Evolutionary conservation across 495 filamentous ascomycete species (phyloP).

Genomic region (Penicillium roqueforti): DNA sequence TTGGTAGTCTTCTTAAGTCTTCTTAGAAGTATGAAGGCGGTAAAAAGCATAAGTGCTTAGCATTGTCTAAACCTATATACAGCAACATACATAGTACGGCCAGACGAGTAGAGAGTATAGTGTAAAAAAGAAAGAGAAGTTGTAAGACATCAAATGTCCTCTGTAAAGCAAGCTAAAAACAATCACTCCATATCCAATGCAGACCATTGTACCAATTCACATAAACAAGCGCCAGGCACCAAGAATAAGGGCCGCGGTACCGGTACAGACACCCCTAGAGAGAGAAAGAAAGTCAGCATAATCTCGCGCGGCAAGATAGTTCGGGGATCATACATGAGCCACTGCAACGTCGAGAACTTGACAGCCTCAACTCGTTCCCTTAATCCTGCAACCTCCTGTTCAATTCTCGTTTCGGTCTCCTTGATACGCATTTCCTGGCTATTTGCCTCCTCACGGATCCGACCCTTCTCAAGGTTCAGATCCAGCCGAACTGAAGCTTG

Average conservation of each 20-base stretch:
- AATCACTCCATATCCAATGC: constrained; percentile 25
- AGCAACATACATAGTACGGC: constrained; percentile 1
- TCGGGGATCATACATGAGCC: constrained; percentile 67
- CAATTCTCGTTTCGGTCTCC: constrained; percentile 97
- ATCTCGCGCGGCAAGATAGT: neutral
- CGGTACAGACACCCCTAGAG: constrained; percentile 80
- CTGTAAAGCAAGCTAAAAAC: constrained; percentile 11
- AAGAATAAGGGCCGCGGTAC: constrained; percentile 85
- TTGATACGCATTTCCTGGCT: constrained; percentile 97
- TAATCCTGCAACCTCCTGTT: constrained; percentile 91
- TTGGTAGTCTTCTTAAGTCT: too few species aligned
- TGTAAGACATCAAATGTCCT: constrained; percentile 11
- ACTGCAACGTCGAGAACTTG: constrained; percentile 96
- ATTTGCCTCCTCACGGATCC: constrained; percentile 94
- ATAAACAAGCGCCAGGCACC: constrained; percentile 93
- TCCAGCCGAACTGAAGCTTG: constrained; percentile 89
- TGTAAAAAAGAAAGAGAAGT: constrained; percentile 20
- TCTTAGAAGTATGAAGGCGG: too few species aligned
- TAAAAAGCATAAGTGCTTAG: too few species aligned
- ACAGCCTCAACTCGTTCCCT: constrained; percentile 91
- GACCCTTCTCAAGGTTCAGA: constrained; percentile 92
- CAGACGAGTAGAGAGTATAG: constrained; percentile 10
- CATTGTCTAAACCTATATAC: neutral
- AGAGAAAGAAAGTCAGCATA: constrained; percentile 26
- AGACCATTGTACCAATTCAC: constrained; percentile 29